These are phyloP conservation scores for Mycena galericulata DNA, from an alignment of 768 basidiomycete species.

Conservation along the genomic window DNA sequence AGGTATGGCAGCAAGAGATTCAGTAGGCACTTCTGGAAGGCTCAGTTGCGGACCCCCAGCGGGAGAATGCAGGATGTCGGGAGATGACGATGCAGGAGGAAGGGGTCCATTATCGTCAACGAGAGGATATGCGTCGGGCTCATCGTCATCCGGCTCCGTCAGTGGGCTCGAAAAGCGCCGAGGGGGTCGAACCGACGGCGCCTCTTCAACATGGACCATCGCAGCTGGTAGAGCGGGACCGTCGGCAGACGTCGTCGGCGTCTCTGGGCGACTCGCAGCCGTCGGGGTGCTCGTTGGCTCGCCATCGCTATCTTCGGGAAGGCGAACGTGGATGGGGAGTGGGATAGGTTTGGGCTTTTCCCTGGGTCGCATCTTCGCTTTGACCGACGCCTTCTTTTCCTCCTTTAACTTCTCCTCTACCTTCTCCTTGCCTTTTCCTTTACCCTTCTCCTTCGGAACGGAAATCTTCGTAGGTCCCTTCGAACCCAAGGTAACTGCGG, in stretches of 20 bases:
- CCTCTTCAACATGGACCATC: not conserved
- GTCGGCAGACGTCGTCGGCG: not conserved
- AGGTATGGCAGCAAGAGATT: not conserved
- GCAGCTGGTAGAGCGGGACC: not conserved
- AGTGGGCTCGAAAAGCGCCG: constrained; percentile 25
- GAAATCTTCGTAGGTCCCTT: constrained; percentile 13
- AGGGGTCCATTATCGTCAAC: constrained; percentile 20
- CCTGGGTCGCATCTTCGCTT: constrained; percentile 50
- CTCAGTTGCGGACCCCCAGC: constrained; percentile 11
- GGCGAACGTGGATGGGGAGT: constrained; percentile 43
- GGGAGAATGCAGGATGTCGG: constrained; percentile 28
- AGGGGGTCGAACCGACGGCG: not conserved
- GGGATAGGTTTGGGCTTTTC: constrained; percentile 46
- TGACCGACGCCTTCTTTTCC: constrained; percentile 46
- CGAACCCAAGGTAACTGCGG: constrained; percentile 22
- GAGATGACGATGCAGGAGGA: constrained; percentile 25
- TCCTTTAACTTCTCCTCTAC: constrained; percentile 29
- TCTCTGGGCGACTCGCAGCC: constrained; percentile 21
- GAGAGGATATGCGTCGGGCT: not conserved
- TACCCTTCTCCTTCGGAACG: constrained; percentile 31
- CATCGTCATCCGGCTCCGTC: constrained; percentile 16
- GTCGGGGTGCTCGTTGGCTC: constrained; percentile 20
- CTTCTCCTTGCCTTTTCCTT: constrained; percentile 38
- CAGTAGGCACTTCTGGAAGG: not conserved
- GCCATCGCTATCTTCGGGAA: constrained; percentile 42